Evolutionary conservation across 1,139 yeast genomes (phyloP).

Genomic region (Saccharomyces hybrid): DNA sequence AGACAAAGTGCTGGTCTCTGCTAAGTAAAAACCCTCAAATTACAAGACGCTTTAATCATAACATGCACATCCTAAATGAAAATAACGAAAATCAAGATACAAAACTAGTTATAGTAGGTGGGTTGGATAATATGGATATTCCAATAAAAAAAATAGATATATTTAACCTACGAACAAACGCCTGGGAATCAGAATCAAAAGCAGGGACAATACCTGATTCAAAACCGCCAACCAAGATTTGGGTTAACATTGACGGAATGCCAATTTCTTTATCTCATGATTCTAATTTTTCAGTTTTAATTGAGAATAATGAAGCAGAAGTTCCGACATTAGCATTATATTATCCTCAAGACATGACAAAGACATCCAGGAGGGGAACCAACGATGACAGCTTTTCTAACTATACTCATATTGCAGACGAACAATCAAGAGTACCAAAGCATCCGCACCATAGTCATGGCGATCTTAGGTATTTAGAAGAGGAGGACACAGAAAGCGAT

Average conservation of each 20-base stretch:
- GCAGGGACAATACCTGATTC: constrained; percentile 3
- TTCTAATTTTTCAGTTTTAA: constrained; percentile 20
- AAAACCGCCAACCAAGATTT: constrained; percentile 3
- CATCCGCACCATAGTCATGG: background rate
- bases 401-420: background rate
- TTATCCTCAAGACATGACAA: constrained; percentile 8
- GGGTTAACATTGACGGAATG: constrained; percentile 19
- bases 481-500: constrained; percentile 2
- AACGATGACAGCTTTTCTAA: background rate
- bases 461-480: background rate
- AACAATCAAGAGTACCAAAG: background rate
- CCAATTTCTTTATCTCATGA: constrained; percentile 15
- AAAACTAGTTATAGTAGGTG: constrained; percentile 57
- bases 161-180: constrained; percentile 45
- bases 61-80: constrained; percentile 41
- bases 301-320: constrained; percentile 24
- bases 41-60: constrained; percentile 44
- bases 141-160: constrained; percentile 41
- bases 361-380: constrained; percentile 1
- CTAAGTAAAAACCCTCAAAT: constrained; percentile 38
- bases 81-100: constrained; percentile 41
- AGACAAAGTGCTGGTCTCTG: constrained; percentile 44
- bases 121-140: constrained; percentile 41
- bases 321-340: constrained; percentile 24
- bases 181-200: constrained; percentile 36